Evolutionary conservation across 2,329 filamentous ascomycete genomes (phyloP).

Genomic region (Colletotrichum navitas): DNA sequence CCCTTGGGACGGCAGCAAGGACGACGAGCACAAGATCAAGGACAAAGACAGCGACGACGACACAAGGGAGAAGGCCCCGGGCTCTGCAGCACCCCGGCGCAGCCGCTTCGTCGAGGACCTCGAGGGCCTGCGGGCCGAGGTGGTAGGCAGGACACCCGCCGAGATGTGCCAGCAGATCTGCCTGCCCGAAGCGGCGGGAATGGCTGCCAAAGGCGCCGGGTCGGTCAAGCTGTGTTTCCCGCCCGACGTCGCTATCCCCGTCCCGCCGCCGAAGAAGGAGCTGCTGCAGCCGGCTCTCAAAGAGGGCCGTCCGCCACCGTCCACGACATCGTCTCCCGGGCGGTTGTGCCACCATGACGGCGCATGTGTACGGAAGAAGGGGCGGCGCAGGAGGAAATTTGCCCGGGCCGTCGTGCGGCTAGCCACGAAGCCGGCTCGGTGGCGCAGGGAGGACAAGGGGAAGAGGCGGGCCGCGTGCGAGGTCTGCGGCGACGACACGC

Average conservation of each 20-base stretch:
- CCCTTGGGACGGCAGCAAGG: too few species aligned
- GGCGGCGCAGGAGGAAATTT: background rate
- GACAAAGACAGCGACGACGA: background rate
- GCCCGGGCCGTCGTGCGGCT: background rate
- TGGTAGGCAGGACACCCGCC: background rate
- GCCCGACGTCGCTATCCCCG: background rate
- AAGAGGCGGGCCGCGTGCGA: conserved; percentile 4
- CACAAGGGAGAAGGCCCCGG: background rate
- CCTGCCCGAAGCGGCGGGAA: background rate
- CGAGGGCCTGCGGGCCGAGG: background rate
- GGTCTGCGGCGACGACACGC: conserved; percentile 6
- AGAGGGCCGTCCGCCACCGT: too few species aligned
- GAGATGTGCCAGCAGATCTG: background rate
- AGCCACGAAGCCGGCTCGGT: background rate
- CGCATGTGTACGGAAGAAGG: background rate
- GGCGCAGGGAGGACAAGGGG: background rate
- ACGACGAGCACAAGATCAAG: background rate
- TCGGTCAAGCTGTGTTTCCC: background rate
- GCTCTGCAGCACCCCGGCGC: too few species aligned
- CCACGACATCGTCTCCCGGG: background rate
- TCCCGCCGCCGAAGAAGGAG: background rate
- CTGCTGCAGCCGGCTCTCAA: background rate
- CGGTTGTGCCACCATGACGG: conserved; percentile 13
- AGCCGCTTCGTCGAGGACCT: conserved; percentile 12
- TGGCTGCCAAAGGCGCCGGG: background rate